Percentiles rank a stretch among this genome's conserved stretches.
These are phyloP conservation scores for Melocanna baccifera DNA, from an alignment of 176 grass and related monocot genomes.

Conservation along the genomic window DNA sequence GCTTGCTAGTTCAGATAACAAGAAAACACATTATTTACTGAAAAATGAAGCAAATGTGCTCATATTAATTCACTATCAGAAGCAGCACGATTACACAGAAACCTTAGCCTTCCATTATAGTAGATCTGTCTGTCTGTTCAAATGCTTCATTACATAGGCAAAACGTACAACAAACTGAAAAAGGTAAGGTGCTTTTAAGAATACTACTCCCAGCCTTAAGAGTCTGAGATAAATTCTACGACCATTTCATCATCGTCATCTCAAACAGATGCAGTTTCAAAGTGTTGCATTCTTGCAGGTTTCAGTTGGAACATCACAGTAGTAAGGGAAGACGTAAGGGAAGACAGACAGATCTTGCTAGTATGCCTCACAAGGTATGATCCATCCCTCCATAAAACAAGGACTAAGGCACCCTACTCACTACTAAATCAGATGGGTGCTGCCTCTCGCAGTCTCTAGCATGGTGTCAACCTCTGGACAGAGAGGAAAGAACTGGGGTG, in stretches of 20 bases:
- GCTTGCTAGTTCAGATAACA: background rate
- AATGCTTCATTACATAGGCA: slow-evolving; percentile 17
- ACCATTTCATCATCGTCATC: slow-evolving; percentile 20
- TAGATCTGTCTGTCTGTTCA: background rate
- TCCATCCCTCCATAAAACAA: slow-evolving; percentile 28
- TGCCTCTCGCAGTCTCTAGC: slow-evolving; percentile 17
- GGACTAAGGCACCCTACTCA: slow-evolving; percentile 28
- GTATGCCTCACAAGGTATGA: background rate
- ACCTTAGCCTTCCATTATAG: slow-evolving; percentile 13
- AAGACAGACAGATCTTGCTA: background rate
- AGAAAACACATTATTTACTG: background rate
- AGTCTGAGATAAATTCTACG: background rate
- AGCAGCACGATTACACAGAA: background rate
- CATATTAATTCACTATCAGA: background rate
- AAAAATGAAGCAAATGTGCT: background rate
- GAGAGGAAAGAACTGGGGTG: background rate
- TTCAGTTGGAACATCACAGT: slow-evolving; percentile 7
- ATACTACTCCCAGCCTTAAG: background rate
- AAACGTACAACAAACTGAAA: slow-evolving; percentile 9
- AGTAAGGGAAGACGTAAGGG: background rate
- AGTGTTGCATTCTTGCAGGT: background rate
- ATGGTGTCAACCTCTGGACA: slow-evolving; percentile 20
- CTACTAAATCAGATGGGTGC: slow-evolving; percentile 2
- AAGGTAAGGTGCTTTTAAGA: slow-evolving; percentile 4
- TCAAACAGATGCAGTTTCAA: slow-evolving; percentile 15